Percentiles rank a stretch among this genome's conserved stretches.
Conservation (phyloP, 179 eudicot species). For the Corrigiola litoralis region DNA sequence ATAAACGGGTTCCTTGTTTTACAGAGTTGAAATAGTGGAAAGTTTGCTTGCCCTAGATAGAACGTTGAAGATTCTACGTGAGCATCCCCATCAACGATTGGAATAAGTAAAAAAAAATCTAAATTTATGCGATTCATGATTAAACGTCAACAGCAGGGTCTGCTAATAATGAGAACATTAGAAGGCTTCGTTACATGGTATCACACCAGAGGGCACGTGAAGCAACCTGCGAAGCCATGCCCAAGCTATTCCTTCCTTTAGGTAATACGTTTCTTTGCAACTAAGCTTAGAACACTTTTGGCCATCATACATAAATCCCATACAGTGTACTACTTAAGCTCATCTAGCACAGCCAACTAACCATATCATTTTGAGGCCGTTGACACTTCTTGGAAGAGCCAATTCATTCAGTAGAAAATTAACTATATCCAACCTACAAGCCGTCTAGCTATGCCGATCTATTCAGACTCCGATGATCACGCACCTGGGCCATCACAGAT, state of each 20-base stretch:
- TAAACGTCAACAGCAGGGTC: no score
- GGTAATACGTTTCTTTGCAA: constrained; percentile 27
- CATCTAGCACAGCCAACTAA: background rate
- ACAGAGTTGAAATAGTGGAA: no score
- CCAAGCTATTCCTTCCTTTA: constrained; percentile 61
- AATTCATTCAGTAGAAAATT: background rate
- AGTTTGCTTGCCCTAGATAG: no score
- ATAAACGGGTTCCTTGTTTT: background rate
- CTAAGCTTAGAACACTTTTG: constrained; percentile 32
- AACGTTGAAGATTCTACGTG: no score
- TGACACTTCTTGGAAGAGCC: no score
- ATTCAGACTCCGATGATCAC: constrained; percentile 51
- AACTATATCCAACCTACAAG: background rate
- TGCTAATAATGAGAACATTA: background rate
- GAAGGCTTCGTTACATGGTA: background rate
- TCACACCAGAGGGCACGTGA: constrained; percentile 11
- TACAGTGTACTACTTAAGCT: background rate
- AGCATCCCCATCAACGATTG: no score
- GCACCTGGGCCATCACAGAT: constrained; percentile 15
- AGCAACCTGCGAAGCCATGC: constrained; percentile 32
- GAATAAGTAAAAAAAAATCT: no score
- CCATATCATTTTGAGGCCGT: background rate
- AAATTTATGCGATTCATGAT: no score
- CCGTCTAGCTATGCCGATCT: constrained; percentile 36
- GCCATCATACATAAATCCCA: constrained; percentile 11